These are phyloP conservation scores for Penicillium sp. DNA, from an alignment of 2,329 filamentous ascomycete species.

Conservation along the genomic window DNA sequence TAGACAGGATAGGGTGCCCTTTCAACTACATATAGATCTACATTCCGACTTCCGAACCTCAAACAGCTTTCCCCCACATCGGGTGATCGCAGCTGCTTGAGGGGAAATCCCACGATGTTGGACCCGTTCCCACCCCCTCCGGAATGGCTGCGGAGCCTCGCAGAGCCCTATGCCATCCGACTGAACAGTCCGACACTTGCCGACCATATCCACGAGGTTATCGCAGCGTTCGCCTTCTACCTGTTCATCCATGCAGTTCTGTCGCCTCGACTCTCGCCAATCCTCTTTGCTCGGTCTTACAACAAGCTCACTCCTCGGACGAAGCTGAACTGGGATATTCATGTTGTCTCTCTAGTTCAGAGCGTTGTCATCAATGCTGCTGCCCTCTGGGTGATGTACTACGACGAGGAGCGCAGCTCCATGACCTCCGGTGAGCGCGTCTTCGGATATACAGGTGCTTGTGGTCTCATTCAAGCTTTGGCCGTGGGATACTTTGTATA, in stretches of 20 bases:
- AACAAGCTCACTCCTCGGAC: constrained; percentile 47
- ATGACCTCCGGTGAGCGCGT: constrained; percentile 49
- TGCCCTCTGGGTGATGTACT: constrained; percentile 51
- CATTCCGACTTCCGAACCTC: constrained; percentile 5
- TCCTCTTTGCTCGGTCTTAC: constrained; percentile 50
- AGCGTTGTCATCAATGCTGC: constrained; percentile 47
- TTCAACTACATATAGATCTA: constrained; percentile 7
- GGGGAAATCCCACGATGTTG: constrained; percentile 29
- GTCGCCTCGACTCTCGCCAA: constrained; percentile 47
- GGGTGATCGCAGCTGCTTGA: constrained; percentile 13
- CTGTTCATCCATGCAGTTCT: constrained; percentile 46
- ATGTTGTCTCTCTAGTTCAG: constrained; percentile 56
- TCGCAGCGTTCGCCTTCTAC: constrained; percentile 50
- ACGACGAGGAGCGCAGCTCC: constrained; percentile 47
- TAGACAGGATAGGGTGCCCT: constrained; percentile 6
- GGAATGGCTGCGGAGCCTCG: constrained; percentile 41
- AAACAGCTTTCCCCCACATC: constrained; percentile 13
- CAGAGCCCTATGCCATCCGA: constrained; percentile 45
- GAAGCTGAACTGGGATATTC: constrained; percentile 58
- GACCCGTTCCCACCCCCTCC: constrained; percentile 44
- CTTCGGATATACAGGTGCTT: constrained; percentile 54
- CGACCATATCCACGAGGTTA: constrained; percentile 54
- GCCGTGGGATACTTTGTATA: constrained; percentile 58
- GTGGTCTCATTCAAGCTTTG: constrained; percentile 52
- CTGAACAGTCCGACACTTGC: constrained; percentile 49